Evolutionary conservation across 176 grass and related monocot genomes (phyloP).

Genomic region (Cocos nucifera): DNA sequence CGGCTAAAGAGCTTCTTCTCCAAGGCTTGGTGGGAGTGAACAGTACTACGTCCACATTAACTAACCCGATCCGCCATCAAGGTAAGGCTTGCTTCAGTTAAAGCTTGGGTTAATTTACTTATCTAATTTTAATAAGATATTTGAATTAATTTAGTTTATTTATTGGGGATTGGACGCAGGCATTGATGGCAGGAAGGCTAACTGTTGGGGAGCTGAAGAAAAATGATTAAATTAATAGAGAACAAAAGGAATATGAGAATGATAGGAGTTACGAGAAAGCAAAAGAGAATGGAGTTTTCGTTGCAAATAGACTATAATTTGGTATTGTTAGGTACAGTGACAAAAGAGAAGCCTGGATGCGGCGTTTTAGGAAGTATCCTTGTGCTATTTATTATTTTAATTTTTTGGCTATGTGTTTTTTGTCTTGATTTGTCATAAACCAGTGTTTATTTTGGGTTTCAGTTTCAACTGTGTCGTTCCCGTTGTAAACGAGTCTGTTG

Average conservation of each 20-base stretch:
- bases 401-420: neutral
- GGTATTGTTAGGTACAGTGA: conserved; percentile 28
- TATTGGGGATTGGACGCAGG: conserved; percentile 3
- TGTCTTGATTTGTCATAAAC: conserved; percentile 10
- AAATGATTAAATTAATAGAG: conserved; percentile 13
- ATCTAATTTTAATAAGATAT: too few relatives aligned
- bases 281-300: neutral
- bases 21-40: conserved; percentile 27
- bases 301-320: conserved; percentile 2
- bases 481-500: too few relatives aligned
- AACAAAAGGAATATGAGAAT: neutral
- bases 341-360: conserved; percentile 73
- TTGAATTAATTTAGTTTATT: too few relatives aligned
- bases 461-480: too few relatives aligned
- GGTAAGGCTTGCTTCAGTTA: neutral
- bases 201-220: neutral
- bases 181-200: conserved; percentile 1
- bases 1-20: conserved; percentile 65
- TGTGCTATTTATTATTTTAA: conserved; percentile 36
- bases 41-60: conserved; percentile 4
- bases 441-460: neutral
- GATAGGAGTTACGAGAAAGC: neutral
- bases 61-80: conserved; percentile 16
- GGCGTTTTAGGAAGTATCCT: conserved; percentile 87
- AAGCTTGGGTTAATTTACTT: too few relatives aligned